Evolutionary conservation across 129 eudicot species (phyloP).

Genomic region (Helichrysum umbraculigerum): DNA sequence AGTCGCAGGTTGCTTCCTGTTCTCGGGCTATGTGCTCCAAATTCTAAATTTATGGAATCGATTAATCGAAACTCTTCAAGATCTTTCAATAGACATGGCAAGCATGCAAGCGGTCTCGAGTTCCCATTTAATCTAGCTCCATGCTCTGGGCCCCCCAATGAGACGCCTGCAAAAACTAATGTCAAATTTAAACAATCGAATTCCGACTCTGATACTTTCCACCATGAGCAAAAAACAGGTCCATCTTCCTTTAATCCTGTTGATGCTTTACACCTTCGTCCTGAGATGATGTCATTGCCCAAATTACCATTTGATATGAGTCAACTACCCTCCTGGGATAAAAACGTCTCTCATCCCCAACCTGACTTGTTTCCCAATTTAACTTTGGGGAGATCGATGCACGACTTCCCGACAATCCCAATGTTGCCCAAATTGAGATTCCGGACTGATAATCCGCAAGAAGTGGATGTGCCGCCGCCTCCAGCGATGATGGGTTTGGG

Average conservation of each 20-base stretch:
- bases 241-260: slow-evolving; percentile 36
- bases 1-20: slow-evolving; percentile 50
- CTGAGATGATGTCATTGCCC: slow-evolving; percentile 47
- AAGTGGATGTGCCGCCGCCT: slow-evolving; percentile 37
- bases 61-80: slow-evolving; percentile 46
- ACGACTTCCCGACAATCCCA: slow-evolving; percentile 49
- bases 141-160: slow-evolving; percentile 33
- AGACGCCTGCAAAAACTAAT: slow-evolving; percentile 37
- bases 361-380: slow-evolving; percentile 63
- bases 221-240: slow-evolving; percentile 33
- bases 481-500: slow-evolving; percentile 47
- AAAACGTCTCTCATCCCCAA: slow-evolving; percentile 37
- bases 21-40: slow-evolving; percentile 93
- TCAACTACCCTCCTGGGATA: slow-evolving; percentile 40
- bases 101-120: slow-evolving; percentile 46
- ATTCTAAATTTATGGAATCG: slow-evolving; percentile 57
- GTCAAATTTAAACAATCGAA: slow-evolving; percentile 40
- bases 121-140: slow-evolving; percentile 56
- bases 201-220: slow-evolving; percentile 30
- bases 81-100: slow-evolving; percentile 44
- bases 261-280: slow-evolving; percentile 32
- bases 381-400: slow-evolving; percentile 59
- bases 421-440: slow-evolving; percentile 61
- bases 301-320: slow-evolving; percentile 70
- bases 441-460: slow-evolving; percentile 47